Evolutionary conservation across 1,139 yeast species (phyloP).

Genomic region (Geotrichum klebahnii): DNA sequence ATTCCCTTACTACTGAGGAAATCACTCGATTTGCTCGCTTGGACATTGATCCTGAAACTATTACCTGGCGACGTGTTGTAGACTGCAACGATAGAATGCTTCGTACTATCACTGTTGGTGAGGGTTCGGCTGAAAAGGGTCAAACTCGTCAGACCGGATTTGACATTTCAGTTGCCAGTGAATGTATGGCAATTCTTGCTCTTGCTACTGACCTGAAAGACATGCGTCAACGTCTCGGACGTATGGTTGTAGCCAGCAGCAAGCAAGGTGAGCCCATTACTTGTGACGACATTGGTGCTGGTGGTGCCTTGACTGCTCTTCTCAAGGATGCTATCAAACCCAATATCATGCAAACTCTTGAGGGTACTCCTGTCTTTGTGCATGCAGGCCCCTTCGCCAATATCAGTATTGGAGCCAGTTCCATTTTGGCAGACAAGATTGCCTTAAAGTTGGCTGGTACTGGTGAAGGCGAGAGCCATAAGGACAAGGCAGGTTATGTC

Average conservation of each 20-base stretch:
- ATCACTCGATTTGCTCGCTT: constrained; percentile 70
- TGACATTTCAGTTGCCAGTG: constrained; percentile 95
- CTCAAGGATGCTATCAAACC: constrained; percentile 97
- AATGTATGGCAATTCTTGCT: constrained; percentile 97
- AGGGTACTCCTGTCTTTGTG: constrained; percentile 96
- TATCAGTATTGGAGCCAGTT: constrained; percentile 88
- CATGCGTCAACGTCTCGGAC: constrained; percentile 85
- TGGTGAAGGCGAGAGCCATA: constrained; percentile 48
- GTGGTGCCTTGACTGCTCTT: constrained; percentile 93
- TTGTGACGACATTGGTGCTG: constrained; percentile 94
- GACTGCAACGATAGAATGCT: constrained; percentile 93
- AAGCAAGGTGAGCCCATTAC: constrained; percentile 84
- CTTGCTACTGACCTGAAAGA: constrained; percentile 77
- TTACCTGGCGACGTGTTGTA: constrained; percentile 95
- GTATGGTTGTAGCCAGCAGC: constrained; percentile 84
- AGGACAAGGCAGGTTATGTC: constrained; percentile 77
- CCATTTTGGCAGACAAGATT: constrained; percentile 90
- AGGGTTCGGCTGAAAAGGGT: constrained; percentile 93
- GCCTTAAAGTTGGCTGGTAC: constrained; percentile 90
- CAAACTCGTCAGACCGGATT: constrained; percentile 84
- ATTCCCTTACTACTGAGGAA: constrained; percentile 79
- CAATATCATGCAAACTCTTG: constrained; percentile 94
- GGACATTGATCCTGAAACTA: constrained; percentile 88
- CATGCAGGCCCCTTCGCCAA: constrained; percentile 99
- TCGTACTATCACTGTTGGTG: constrained; percentile 86